Evolutionary conservation across 2,329 filamentous ascomycete genomes (phyloP), one percentile per base, ranked within the genome.

Genomic region (Mycocentrospora acerina): DNA sequence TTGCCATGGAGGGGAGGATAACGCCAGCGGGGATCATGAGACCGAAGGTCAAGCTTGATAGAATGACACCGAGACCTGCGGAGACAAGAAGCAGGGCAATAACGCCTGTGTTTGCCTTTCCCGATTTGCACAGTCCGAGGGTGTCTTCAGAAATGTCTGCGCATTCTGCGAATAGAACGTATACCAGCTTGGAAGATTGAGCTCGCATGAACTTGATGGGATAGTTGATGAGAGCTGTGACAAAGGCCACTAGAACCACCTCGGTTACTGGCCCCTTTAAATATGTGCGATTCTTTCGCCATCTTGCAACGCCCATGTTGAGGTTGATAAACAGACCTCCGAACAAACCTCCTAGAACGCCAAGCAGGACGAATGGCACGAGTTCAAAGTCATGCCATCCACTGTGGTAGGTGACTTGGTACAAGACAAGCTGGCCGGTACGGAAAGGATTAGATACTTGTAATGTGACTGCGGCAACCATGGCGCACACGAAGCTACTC

Each of bases 401-500:
- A 18, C 83, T 84, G 53, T 85, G 90, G 67, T 96, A 97, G 24
- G 88, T 91, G 59, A 96, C 90, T 68, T 98, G 90, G 64, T 95
- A 98, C 37, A 97, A 74, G 30, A 97, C 93, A 36, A 97, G 85
- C 67, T 98, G 94, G 37, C 91, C 93, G 2, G 90, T 95, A 36
- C 93, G 82, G 65, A 97, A 96, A 4, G 93, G 93, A 63, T 98
- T 93, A 46, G 95, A 80, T 4, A 88, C 88, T 67, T 97, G 91
- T 4, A 98, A 76, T 11, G 90, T 89, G 25, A 97, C 88, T 13
- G 93, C 91, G 12, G 90, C 93, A n/a, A 95, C 88, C 90, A 97
- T 97, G 63, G 93, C 93, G 59, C 93, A 97, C 27, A 98, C 93
- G 61, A 98, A 98, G 59, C 90, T 95, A 66, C 96, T 93, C 93